A percentile compares a stretch with the other conserved stretches of the same genome.
phyloP scores from a whole-genome alignment of 768 basidiomycete genomes.

The Serendipita vermifera region DNA sequence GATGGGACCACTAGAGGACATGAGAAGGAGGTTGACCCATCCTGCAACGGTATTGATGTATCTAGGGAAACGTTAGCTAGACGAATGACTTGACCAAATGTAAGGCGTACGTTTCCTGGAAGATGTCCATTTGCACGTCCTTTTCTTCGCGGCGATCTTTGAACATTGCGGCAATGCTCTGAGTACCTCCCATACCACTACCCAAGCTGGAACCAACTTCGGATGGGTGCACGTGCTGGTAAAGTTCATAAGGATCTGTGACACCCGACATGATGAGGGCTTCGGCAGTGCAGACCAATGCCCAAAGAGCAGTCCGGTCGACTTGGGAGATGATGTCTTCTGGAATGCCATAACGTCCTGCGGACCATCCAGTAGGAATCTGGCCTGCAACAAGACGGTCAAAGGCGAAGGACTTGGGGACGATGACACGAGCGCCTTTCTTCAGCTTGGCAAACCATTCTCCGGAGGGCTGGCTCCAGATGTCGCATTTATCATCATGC shows the following conservation, averaged over 20 bases:
- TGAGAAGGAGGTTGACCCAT: conserved; percentile 87
- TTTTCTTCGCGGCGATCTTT: conserved; percentile 96
- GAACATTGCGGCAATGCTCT: conserved; percentile 91
- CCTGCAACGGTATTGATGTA: conserved; percentile 99
- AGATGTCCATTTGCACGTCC: conserved; percentile 94
- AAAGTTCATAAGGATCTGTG: conserved; percentile 95
- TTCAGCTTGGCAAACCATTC: conserved; percentile 98
- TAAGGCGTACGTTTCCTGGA: conserved; percentile 81
- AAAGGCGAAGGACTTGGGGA: conserved; percentile 94
- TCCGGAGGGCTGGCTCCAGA: conserved; percentile 84
- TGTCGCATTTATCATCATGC: conserved; percentile 92
- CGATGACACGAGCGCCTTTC: conserved; percentile 84
- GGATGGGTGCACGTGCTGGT: conserved; percentile 91
- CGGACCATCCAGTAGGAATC: conserved; percentile 94
- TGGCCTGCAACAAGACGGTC: conserved; percentile 91
- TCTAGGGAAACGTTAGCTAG: conserved; percentile 28
- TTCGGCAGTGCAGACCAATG: conserved; percentile 85
- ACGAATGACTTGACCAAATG: not conserved
- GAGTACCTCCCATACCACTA: conserved; percentile 95
- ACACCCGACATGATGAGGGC: conserved; percentile 94
- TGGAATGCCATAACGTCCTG: conserved; percentile 92
- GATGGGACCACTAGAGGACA: conserved; percentile 95
- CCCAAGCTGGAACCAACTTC: conserved; percentile 91
- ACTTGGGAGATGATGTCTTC: conserved; percentile 91
- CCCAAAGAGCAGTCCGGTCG: conserved; percentile 89